Conservation (phyloP, 1,139 yeast species). For the Protomyces inundatus region DNA sequence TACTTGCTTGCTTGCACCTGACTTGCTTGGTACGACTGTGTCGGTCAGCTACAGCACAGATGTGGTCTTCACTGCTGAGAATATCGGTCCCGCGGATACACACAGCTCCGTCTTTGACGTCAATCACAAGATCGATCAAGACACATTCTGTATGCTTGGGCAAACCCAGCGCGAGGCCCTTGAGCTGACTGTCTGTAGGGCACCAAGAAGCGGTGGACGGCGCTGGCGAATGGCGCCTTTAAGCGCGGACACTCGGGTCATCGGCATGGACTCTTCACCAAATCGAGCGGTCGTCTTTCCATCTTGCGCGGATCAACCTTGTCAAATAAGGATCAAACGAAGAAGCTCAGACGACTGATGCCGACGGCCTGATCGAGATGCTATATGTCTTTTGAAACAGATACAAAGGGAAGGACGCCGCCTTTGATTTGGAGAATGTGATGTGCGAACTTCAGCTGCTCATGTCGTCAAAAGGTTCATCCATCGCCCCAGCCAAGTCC, state of each 20-base stretch:
- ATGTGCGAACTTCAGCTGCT: too few species aligned
- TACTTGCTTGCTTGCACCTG: too few species aligned
- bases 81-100: neutral
- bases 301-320: conserved; percentile 9
- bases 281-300: conserved; percentile 7
- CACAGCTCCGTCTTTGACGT: too few species aligned
- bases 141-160: conserved; percentile 6
- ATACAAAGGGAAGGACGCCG: neutral
- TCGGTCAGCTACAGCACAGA: neutral
- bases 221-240: conserved; percentile 25
- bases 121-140: conserved; percentile 1
- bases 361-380: conserved; percentile 5
- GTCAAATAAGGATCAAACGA: conserved; percentile 7
- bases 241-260: conserved; percentile 29
- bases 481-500: neutral
- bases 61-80: neutral
- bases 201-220: conserved; percentile 27
- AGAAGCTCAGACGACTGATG: conserved; percentile 4
- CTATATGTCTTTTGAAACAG: neutral
- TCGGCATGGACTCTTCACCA: conserved; percentile 17
- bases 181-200: neutral
- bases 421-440: too few species aligned
- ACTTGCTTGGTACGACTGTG: too few species aligned
- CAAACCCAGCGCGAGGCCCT: neutral
- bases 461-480: neutral